A percentile compares a stretch with the other conserved stretches of the same genome.
phyloP scores from a whole-genome alignment of 2,329 filamentous ascomycete species.

The Grosmannia serpens region DNA sequence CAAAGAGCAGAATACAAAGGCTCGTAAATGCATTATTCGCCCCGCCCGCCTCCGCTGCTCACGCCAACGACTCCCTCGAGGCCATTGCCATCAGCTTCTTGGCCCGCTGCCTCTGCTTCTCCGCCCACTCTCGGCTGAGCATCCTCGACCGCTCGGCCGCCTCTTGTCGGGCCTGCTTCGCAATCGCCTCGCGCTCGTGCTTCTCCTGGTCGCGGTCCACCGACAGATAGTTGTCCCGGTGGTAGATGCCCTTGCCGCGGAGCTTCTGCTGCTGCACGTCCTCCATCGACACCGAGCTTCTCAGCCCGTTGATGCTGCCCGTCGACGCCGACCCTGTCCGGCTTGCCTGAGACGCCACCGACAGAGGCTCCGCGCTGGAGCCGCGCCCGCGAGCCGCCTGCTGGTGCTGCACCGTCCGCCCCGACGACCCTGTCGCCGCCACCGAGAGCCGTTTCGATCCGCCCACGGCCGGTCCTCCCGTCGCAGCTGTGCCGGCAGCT shows the following conservation, averaged over 20 bases:
- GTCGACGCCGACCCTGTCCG: slow-evolving; percentile 35
- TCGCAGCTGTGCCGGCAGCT: too few relatives aligned
- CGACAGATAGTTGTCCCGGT: slow-evolving; percentile 36
- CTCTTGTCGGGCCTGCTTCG: slow-evolving; percentile 44
- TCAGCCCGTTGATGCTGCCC: slow-evolving; percentile 30
- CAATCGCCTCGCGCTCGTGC: slow-evolving; percentile 39
- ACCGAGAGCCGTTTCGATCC: slow-evolving; percentile 17
- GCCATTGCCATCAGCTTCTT: slow-evolving; percentile 4
- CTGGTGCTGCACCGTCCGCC: background rate
- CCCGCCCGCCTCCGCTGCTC: background rate
- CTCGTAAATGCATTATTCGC: background rate
- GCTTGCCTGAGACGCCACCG: slow-evolving; percentile 16
- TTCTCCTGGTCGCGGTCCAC: slow-evolving; percentile 40
- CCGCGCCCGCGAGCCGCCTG: background rate
- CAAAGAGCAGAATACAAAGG: background rate
- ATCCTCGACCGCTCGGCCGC: slow-evolving; percentile 50
- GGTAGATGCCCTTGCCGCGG: slow-evolving; percentile 42
- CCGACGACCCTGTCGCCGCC: background rate
- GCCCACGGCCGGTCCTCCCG: background rate
- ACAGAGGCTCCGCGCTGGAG: slow-evolving; percentile 18
- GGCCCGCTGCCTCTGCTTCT: slow-evolving; percentile 19
- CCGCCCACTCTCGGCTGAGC: slow-evolving; percentile 50
- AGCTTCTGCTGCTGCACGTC: slow-evolving; percentile 39
- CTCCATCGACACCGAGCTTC: slow-evolving; percentile 37
- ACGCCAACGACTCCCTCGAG: background rate